Conservation (phyloP, 306 rosid genomes). For the Dryas alaskensis region DNA sequence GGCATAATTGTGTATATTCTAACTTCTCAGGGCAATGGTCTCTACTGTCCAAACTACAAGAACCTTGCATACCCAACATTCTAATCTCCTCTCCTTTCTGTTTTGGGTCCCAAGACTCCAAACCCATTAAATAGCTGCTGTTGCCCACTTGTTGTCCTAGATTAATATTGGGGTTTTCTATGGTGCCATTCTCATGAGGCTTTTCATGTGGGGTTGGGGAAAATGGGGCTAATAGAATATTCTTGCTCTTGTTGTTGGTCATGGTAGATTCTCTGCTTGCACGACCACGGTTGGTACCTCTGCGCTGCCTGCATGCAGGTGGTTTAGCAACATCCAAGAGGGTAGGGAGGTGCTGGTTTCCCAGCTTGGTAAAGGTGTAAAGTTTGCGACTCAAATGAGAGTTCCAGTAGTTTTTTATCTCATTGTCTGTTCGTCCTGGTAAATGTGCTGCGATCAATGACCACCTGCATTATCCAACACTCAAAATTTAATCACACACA, state of each 20-base stretch:
- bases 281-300: neutral
- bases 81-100: neutral
- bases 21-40: neutral
- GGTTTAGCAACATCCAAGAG: slow-evolving; percentile 5
- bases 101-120: slow-evolving; percentile 9
- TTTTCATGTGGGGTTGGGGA: neutral
- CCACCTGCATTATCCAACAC: slow-evolving; percentile 50
- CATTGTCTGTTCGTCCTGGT: slow-evolving; percentile 83
- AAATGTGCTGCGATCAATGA: slow-evolving; percentile 72
- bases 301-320: no score
- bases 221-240: neutral
- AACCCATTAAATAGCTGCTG: slow-evolving; percentile 20
- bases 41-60: slow-evolving; percentile 15
- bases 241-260: slow-evolving; percentile 26
- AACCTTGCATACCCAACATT: slow-evolving; percentile 6
- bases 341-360: slow-evolving; percentile 29
- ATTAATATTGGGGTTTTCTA: slow-evolving; percentile 1
- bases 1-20: neutral
- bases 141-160: slow-evolving; percentile 15
- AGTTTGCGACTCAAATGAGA: slow-evolving; percentile 71
- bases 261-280: slow-evolving; percentile 21
- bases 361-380: slow-evolving; percentile 52
- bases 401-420: slow-evolving; percentile 89
- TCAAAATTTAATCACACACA: neutral
- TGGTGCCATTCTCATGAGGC: neutral